Conservation (phyloP, 352 stramenopile genomes). For the Phytophthora pseudosyringae region DNA sequence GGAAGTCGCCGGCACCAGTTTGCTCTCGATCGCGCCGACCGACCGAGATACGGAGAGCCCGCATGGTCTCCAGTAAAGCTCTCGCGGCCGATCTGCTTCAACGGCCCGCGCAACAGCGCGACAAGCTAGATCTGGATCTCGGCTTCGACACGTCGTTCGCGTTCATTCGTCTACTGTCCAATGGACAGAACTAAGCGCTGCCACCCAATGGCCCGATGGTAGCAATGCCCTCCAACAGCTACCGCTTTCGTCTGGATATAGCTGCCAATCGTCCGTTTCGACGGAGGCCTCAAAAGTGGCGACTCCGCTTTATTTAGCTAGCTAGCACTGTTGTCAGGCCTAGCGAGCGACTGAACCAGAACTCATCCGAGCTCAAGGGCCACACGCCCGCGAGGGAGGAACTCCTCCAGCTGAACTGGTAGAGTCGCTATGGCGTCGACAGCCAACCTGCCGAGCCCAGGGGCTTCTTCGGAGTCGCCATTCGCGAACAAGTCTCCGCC, state of each 20-base stretch:
- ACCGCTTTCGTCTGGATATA: slow-evolving; percentile 4
- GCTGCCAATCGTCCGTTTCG: slow-evolving; percentile 16
- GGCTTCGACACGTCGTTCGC: too few relatives aligned
- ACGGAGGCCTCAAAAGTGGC: slow-evolving; percentile 2
- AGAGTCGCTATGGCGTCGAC: slow-evolving; percentile 21
- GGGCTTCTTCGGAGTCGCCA: slow-evolving; percentile 3
- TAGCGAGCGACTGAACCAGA: not conserved
- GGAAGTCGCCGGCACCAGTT: not conserved
- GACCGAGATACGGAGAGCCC: slow-evolving; percentile 2
- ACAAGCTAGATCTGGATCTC: not conserved
- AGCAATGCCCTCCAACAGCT: too few relatives aligned
- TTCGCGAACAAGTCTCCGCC: slow-evolving; percentile 18
- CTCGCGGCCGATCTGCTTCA: not conserved
- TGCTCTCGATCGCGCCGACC: slow-evolving; percentile 8
- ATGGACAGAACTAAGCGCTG: too few relatives aligned
- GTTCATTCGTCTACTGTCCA: too few relatives aligned
- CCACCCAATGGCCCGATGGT: too few relatives aligned
- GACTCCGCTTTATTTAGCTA: slow-evolving; percentile 27
- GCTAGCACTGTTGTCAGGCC: too few relatives aligned
- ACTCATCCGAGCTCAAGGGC: slow-evolving; percentile 14
- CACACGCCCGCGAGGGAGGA: not conserved
- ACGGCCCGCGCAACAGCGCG: not conserved
- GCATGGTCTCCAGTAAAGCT: slow-evolving; percentile 11
- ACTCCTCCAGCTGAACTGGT: not conserved
- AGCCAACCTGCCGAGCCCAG: slow-evolving; percentile 10